Evolutionary conservation across 2,329 filamentous ascomycete species (phyloP), one percentile per base, ranked within the genome.

Genomic region (Seiridium cupressi): DNA sequence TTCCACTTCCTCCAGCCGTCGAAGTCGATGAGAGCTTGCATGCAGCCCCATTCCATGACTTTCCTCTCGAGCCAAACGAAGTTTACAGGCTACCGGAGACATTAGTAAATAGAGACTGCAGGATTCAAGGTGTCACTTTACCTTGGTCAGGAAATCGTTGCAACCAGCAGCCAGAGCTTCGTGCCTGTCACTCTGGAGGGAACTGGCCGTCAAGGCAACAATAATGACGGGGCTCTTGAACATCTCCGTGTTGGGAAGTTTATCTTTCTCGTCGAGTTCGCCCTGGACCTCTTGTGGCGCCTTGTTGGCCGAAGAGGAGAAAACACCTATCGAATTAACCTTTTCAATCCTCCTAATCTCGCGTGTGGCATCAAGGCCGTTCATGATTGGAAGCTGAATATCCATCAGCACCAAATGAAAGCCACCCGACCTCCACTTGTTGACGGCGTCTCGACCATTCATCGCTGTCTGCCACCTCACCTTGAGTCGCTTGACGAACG

Each of bases 221-320:
- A 99, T 98, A 70, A 98, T 98, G 68, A 99, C 93, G 0, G 95
- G 94, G 65, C 92, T 96, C 76, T 97, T 97, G 82, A 98, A 98
- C 55, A 95, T 76, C 32, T 85, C 80, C 42, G 80, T 82, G 65
- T 89, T 89, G 44, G 83, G 80, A 3, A 94, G 81, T 64, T 85
- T 86, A 72, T 94, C 91, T 64, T 90, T 84, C 36, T 87, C 87
- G 6, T 82, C 78, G 44, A 83, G 74, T 64, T 84, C 80, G 36
- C 74, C 74, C 11, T 77, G 74, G 26, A 77, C 74, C 61, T 80
- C 78, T 34, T 79, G 78, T 60, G 77, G 79, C 60, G 80, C 81
- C 62, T 83, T 87, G 64, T 79, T 82, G 0, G 85, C 84, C 5
- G 82, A 83, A n/a, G 88, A 89, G 4, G 88, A 87, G 73, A 97